Conservation (phyloP, 2,329 filamentous ascomycete genomes). For the Ceratocystis albifundus region DNA sequence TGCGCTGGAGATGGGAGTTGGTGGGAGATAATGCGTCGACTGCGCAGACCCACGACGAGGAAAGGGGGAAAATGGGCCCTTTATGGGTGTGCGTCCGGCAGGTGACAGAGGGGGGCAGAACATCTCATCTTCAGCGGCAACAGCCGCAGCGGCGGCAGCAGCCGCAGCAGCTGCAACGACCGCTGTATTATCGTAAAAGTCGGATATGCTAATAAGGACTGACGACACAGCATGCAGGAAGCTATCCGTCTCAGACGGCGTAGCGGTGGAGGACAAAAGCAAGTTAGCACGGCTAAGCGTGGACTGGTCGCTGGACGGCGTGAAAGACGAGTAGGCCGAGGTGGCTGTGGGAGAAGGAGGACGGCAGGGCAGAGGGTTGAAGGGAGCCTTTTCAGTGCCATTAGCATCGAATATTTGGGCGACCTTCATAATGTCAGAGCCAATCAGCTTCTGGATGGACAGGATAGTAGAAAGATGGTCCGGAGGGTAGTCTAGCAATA, state of each 20-base stretch:
- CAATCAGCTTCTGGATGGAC: constrained; percentile 47
- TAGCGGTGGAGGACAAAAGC: constrained; percentile 44
- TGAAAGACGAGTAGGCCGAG: constrained; percentile 26
- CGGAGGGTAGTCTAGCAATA: constrained; percentile 48
- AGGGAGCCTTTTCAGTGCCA: constrained; percentile 24
- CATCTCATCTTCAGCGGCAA: background rate
- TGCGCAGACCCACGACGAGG: constrained; percentile 24
- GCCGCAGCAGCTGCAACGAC: background rate
- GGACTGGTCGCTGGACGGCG: constrained; percentile 25
- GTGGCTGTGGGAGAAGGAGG: constrained; percentile 27
- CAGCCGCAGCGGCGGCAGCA: background rate
- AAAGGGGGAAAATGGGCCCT: constrained; percentile 29
- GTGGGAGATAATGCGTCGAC: constrained; percentile 11
- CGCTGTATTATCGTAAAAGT: constrained; percentile 18
- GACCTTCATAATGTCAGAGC: constrained; percentile 46
- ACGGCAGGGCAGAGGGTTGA: constrained; percentile 22
- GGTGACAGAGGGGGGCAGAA: constrained; percentile 19
- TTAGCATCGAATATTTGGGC: constrained; percentile 44
- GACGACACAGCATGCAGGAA: constrained; percentile 45
- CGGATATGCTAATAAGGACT: constrained; percentile 36
- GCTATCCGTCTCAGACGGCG: constrained; percentile 41
- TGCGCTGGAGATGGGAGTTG: constrained; percentile 14
- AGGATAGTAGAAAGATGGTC: constrained; percentile 46
- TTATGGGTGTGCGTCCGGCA: constrained; percentile 28
- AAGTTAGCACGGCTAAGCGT: constrained; percentile 44